These are phyloP conservation scores for Colletotrichum tanaceti DNA, from an alignment of 2,329 filamentous ascomycete species.

Conservation along the genomic window DNA sequence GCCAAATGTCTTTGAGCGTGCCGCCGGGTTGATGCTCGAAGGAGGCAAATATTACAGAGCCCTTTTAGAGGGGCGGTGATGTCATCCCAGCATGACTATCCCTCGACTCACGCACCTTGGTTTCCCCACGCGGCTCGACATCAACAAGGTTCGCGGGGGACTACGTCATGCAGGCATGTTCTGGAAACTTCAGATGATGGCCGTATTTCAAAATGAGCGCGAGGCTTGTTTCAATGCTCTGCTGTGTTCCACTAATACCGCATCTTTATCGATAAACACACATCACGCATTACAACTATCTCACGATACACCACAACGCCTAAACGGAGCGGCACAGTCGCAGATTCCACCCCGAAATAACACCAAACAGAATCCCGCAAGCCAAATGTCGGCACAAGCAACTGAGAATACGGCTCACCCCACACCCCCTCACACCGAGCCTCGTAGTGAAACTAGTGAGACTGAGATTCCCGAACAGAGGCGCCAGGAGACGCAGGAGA, in stretches of 20 bases:
- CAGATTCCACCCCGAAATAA: not conserved
- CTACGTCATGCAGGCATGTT: slow-evolving; percentile 28
- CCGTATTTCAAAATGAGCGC: not conserved
- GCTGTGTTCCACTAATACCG: not conserved
- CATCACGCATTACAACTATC: not conserved
- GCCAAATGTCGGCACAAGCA: slow-evolving; percentile 3
- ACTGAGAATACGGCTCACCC: not conserved
- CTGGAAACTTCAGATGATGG: slow-evolving; percentile 8
- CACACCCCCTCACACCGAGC: not conserved
- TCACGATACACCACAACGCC: not conserved
- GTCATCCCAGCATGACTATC: slow-evolving; percentile 30
- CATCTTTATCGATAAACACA: not conserved
- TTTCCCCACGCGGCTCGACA: not conserved
- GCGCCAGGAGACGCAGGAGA: not conserved
- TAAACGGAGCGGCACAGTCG: not conserved
- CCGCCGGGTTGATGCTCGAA: not conserved
- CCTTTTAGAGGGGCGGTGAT: slow-evolving; percentile 24
- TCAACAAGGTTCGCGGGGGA: not conserved
- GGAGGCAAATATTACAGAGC: not conserved
- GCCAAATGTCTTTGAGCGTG: not conserved
- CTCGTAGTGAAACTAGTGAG: not conserved
- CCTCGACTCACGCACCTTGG: not conserved
- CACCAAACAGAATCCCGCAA: not conserved
- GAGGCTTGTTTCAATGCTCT: not conserved
- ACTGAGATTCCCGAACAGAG: not conserved